phyloP scores from a whole-genome alignment of 2,329 filamentous ascomycete genomes.

The Calycina marina region DNA sequence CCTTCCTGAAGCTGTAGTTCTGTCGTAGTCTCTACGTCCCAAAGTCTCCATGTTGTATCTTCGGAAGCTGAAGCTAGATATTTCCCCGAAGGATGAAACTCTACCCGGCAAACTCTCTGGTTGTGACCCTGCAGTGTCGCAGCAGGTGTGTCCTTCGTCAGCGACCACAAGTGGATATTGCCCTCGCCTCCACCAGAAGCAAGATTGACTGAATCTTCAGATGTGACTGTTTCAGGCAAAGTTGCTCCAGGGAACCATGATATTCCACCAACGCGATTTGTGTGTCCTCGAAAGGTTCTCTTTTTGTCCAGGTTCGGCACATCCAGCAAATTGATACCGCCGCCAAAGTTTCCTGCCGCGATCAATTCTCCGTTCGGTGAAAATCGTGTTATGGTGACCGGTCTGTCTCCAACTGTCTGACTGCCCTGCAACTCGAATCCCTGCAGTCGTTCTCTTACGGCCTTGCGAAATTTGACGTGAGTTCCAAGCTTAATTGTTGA shows the following conservation, averaged over 20 bases:
- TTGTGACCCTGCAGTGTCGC: conserved; percentile 72
- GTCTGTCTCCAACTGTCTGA: conserved; percentile 80
- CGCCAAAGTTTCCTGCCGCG: conserved; percentile 86
- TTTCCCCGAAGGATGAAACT: conserved; percentile 83
- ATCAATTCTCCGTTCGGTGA: conserved; percentile 72
- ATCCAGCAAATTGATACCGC: conserved; percentile 71
- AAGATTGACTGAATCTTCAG: conserved; percentile 62
- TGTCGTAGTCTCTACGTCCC: conserved; percentile 77
- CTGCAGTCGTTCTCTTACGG: conserved; percentile 67
- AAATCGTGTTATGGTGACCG: conserved; percentile 84
- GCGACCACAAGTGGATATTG: conserved; percentile 77
- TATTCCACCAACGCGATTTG: conserved; percentile 76
- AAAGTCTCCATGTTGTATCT: conserved; percentile 92
- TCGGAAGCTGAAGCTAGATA: conserved; percentile 90
- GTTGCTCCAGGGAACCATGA: conserved; percentile 82
- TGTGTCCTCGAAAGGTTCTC: conserved; percentile 66
- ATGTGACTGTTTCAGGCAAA: conserved; percentile 53
- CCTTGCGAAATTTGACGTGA: conserved; percentile 84
- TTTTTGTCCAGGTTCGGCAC: conserved; percentile 71
- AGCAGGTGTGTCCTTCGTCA: conserved; percentile 73
- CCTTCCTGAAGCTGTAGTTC: conserved; percentile 86
- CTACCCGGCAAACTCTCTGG: conserved; percentile 77
- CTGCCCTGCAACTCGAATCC: conserved; percentile 85
- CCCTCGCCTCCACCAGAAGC: conserved; percentile 85
- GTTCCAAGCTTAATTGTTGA: conserved; percentile 72